Evolutionary conservation across 371 early-diverging fungal genomes (phyloP).

Genomic region (Coemansia linderi): DNA sequence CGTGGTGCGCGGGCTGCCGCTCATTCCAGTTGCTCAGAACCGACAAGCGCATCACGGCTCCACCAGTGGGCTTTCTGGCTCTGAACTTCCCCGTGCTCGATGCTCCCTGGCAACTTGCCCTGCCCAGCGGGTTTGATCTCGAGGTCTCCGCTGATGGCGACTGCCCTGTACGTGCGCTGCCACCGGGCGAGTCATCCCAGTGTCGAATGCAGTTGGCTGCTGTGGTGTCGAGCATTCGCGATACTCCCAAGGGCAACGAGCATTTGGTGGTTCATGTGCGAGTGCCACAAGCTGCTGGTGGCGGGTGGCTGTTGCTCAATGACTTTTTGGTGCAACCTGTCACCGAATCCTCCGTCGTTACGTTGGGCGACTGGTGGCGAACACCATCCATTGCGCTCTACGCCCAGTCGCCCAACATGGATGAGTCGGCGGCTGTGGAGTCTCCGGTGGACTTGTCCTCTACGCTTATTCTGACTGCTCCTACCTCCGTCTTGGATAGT

Average conservation of each 20-base stretch:
- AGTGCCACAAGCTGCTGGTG: slow-evolving; percentile 12
- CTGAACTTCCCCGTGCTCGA: slow-evolving; percentile 35
- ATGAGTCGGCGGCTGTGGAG: background rate
- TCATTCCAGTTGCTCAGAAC: slow-evolving; percentile 47
- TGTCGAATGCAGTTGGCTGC: slow-evolving; percentile 28
- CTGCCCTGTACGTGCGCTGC: background rate
- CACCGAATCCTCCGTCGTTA: slow-evolving; percentile 66
- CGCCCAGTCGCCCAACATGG: slow-evolving; percentile 20
- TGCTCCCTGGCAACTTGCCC: slow-evolving; percentile 27
- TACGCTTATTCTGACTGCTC: slow-evolving; percentile 30
- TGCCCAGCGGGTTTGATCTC: slow-evolving; percentile 28
- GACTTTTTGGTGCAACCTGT: slow-evolving; percentile 88
- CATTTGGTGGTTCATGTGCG: slow-evolving; percentile 51
- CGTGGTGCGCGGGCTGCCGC: slow-evolving; percentile 41
- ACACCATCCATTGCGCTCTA: slow-evolving; percentile 76
- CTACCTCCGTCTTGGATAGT: slow-evolving; percentile 18
- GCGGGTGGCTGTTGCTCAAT: slow-evolving; percentile 87
- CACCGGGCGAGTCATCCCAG: background rate
- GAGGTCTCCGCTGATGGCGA: background rate
- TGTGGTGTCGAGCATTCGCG: slow-evolving; percentile 46
- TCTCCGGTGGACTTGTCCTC: background rate
- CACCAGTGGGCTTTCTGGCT: slow-evolving; percentile 29
- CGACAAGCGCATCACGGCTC: slow-evolving; percentile 15
- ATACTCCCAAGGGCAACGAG: slow-evolving; percentile 30
- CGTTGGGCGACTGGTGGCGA: slow-evolving; percentile 77